A percentile compares a stretch with the other conserved stretches of the same genome.
phyloP scores from a whole-genome alignment of 2,329 filamentous ascomycete genomes.

The Clarireedia monteithiana region DNA sequence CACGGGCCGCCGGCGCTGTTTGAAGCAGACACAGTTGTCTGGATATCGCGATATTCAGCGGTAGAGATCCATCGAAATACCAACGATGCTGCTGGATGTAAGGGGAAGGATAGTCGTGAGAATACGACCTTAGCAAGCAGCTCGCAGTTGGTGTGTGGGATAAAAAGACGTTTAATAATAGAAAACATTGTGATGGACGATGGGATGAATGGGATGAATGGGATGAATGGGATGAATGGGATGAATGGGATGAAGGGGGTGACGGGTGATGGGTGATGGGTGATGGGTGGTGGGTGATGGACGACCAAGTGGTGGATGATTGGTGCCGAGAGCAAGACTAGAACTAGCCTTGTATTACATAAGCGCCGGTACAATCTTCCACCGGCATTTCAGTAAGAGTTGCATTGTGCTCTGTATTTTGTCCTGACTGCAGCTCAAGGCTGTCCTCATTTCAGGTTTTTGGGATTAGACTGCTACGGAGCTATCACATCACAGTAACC shows the following conservation, averaged over 20 bases:
- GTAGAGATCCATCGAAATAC: no score
- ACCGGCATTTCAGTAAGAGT: slow-evolving; percentile 2
- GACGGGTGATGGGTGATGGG: not conserved
- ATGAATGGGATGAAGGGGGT: no score
- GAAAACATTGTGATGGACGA: not conserved
- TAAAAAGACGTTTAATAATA: not conserved
- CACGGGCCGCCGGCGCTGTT: no score
- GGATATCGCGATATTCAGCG: no score
- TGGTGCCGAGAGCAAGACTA: not conserved
- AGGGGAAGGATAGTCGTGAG: not conserved
- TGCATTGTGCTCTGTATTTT: not conserved
- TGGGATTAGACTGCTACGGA: not conserved
- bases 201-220: not conserved
- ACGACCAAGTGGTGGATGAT: not conserved
- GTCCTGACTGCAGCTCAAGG: no score
- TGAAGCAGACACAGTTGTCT: no score
- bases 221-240: no score
- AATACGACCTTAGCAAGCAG: not conserved
- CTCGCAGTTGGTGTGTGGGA: not conserved
- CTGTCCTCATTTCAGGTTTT: not conserved
- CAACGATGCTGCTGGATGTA: not conserved
- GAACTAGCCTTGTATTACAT: not conserved
- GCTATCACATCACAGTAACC: not conserved
- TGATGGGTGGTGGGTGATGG: not conserved
- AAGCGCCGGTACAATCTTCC: not conserved